phyloP scores from a whole-genome alignment of 768 basidiomycete genomes.

The Termitomyces sp. region DNA sequence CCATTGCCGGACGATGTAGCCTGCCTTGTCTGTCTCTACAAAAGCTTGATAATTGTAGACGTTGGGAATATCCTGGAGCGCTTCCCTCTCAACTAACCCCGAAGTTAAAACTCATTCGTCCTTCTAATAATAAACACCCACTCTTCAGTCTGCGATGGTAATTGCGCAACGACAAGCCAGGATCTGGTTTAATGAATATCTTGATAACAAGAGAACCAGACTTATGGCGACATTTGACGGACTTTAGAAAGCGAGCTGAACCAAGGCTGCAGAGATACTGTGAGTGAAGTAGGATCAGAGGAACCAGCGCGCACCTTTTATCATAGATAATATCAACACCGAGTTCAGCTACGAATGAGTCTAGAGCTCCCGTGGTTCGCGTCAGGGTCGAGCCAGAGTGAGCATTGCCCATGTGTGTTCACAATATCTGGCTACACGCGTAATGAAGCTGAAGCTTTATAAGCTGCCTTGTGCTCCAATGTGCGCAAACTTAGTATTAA shows the following conservation, averaged over 20 bases:
- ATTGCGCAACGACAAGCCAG: constrained; percentile 66
- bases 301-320: constrained; percentile 57
- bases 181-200: constrained; percentile 94
- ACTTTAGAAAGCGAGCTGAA: constrained; percentile 47
- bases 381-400: constrained; percentile 68
- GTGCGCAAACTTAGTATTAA: neutral
- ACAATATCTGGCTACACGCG: neutral
- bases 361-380: constrained; percentile 73
- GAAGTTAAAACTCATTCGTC: constrained; percentile 1
- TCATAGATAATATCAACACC: constrained; percentile 87
- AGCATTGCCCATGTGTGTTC: constrained; percentile 63
- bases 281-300: neutral
- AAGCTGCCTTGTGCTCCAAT: neutral
- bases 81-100: constrained; percentile 76
- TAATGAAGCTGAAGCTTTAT: neutral
- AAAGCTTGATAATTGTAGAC: constrained; percentile 86
- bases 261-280: constrained; percentile 14
- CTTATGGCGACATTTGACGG: constrained; percentile 81
- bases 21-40: constrained; percentile 93
- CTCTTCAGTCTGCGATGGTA: constrained; percentile 79
- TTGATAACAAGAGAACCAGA: constrained; percentile 87
- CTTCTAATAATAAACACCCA: constrained; percentile 22
- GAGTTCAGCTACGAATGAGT: constrained; percentile 88
- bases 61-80: constrained; percentile 79
- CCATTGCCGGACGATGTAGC: constrained; percentile 94